phyloP scores from a whole-genome alignment of 768 basidiomycete species.

The Pulveroboletus sp. region DNA sequence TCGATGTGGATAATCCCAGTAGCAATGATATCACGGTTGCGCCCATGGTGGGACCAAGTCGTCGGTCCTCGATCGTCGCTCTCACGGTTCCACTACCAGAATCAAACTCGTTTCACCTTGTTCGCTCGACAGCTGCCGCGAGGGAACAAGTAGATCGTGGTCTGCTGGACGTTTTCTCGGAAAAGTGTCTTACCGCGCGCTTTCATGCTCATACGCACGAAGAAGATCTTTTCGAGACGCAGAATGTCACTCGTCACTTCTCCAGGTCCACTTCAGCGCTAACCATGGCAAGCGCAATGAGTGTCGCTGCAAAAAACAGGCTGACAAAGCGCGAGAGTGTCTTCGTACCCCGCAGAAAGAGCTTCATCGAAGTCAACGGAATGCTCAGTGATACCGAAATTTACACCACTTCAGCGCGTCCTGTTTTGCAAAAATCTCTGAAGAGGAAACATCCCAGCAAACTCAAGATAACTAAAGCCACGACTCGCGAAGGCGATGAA shows the following conservation, averaged over 20 bases:
- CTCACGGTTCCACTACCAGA: conserved; percentile 49
- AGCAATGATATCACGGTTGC: conserved; percentile 19
- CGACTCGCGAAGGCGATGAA: conserved; percentile 25
- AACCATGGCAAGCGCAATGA: conserved; percentile 55
- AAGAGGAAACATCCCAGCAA: conserved; percentile 25
- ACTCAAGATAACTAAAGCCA: conserved; percentile 26
- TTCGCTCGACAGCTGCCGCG: conserved; percentile 60
- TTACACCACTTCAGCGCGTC: not conserved
- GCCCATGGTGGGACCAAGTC: conserved; percentile 35
- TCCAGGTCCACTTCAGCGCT: conserved; percentile 56
- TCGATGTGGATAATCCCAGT: conserved; percentile 12
- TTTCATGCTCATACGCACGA: conserved; percentile 59
- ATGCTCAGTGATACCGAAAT: conserved; percentile 17
- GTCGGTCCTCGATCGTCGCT: conserved; percentile 57
- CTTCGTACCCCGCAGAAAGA: conserved; percentile 57
- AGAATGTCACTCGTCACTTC: conserved; percentile 43
- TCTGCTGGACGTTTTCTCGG: conserved; percentile 78
- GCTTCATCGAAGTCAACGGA: conserved; percentile 35
- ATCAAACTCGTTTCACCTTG: conserved; percentile 57
- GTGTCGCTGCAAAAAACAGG: conserved; percentile 49
- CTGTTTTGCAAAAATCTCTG: conserved; percentile 8
- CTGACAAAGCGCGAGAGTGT: conserved; percentile 69
- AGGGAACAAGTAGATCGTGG: conserved; percentile 73
- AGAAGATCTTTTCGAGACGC: conserved; percentile 58
- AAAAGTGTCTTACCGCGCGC: conserved; percentile 64